Evolutionary conservation across 1,284 basidiomycete species (phyloP).

Genomic region (Phellopilus nigrolimitatus): DNA sequence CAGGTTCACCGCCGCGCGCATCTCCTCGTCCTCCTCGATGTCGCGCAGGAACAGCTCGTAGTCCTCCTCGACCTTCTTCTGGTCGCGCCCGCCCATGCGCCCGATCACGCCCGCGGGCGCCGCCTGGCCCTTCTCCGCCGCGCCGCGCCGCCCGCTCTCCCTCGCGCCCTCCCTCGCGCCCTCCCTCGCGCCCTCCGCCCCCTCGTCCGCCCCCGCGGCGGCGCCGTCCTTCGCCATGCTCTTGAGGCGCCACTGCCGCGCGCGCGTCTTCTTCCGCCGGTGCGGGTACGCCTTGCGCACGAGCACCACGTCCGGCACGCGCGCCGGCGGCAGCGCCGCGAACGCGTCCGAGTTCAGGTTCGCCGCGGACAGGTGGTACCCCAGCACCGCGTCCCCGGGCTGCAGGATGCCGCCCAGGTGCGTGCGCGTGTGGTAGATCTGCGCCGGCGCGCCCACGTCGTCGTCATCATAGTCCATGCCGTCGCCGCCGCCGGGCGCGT

Average conservation of each 20-base stretch:
- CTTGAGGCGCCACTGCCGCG: conserved; percentile 85
- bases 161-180: neutral
- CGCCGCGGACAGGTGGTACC: conserved; percentile 83
- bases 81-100: conserved; percentile 84
- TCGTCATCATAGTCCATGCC: conserved; percentile 62
- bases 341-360: conserved; percentile 95
- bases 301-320: conserved; percentile 88
- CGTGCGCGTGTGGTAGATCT: conserved; percentile 94
- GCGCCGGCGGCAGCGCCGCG: conserved; percentile 65
- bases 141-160: conserved; percentile 17
- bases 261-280: conserved; percentile 84
- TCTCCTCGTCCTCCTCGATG: conserved; percentile 94
- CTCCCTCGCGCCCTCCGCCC: no score
- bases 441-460: conserved; percentile 47
- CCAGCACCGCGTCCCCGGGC: conserved; percentile 90
- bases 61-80: conserved; percentile 92
- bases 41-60: conserved; percentile 96
- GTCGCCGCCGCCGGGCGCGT: conserved; percentile 37
- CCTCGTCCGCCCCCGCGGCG: conserved; percentile 47
- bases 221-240: conserved; percentile 94
- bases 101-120: conserved; percentile 90
- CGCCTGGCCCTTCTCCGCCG: conserved; percentile 34
- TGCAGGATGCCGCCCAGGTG: conserved; percentile 94
- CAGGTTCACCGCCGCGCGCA: conserved; percentile 85
- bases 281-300: conserved; percentile 97